A percentile compares a stretch with the other conserved stretches of the same genome.
Evolutionary conservation across 306 rosid genomes (phyloP).

Genomic region (Lathyrus sativus): DNA sequence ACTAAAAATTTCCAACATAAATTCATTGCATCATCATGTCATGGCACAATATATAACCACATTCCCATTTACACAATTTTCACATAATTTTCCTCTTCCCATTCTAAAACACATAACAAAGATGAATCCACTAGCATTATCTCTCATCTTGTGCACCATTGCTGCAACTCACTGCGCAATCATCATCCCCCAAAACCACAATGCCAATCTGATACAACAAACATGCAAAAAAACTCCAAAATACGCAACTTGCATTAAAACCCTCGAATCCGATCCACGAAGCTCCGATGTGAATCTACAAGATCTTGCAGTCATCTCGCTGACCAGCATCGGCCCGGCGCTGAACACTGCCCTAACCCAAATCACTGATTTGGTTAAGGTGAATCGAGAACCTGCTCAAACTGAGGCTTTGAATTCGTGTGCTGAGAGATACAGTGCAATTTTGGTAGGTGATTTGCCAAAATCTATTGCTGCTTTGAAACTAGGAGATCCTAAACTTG

Average conservation of each 20-base stretch:
- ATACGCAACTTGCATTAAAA: slow-evolving; percentile 34
- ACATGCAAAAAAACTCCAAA: slow-evolving; percentile 58
- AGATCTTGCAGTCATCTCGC: slow-evolving; percentile 47
- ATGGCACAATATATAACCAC: not conserved
- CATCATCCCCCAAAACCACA: not conserved
- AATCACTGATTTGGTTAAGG: not conserved
- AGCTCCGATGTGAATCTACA: slow-evolving; percentile 38
- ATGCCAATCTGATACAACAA: slow-evolving; percentile 36
- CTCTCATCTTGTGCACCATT: slow-evolving; percentile 26
- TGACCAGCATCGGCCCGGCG: slow-evolving; percentile 28
- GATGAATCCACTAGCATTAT: not conserved
- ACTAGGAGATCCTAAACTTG: slow-evolving; percentile 46
- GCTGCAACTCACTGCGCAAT: slow-evolving; percentile 18
- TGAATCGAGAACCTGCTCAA: not conserved
- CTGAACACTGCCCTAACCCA: slow-evolving; percentile 29
- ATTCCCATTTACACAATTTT: not conserved
- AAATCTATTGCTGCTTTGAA: slow-evolving; percentile 44
- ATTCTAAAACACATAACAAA: slow-evolving; percentile 11
- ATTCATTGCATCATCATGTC: not conserved
- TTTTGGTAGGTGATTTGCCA: slow-evolving; percentile 45
- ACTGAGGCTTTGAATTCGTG: slow-evolving; percentile 37
- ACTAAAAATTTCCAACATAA: not conserved
- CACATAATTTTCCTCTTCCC: not conserved
- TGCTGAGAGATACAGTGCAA: slow-evolving; percentile 19
- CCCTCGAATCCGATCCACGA: slow-evolving; percentile 41